Evolutionary conservation across 768 basidiomycete species (phyloP).

Genomic region (Pholiota microspora): DNA sequence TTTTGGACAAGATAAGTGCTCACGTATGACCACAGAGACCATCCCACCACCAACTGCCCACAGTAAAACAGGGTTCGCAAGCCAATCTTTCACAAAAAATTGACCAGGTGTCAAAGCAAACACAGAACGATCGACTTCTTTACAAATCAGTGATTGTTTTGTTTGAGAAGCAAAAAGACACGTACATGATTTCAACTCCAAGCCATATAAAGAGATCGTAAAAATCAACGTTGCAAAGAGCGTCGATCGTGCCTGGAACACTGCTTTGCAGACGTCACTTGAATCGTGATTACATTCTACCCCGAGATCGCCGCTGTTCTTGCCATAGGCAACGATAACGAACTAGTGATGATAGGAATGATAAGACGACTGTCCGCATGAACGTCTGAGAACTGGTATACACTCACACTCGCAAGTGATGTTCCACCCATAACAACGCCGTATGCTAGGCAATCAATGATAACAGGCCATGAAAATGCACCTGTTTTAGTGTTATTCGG

Average conservation of each 20-base stretch:
- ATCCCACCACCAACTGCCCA: constrained; percentile 34
- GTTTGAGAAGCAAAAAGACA: constrained; percentile 1
- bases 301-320: constrained; percentile 29
- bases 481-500: constrained; percentile 38
- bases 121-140: constrained; percentile 31
- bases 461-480: constrained; percentile 36
- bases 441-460: constrained; percentile 35
- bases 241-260: constrained; percentile 35
- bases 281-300: constrained; percentile 29
- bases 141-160: background rate
- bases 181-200: constrained; percentile 37
- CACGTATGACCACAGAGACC: constrained; percentile 35
- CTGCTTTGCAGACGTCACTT: constrained; percentile 24
- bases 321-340: constrained; percentile 35
- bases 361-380: background rate
- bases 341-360: constrained; percentile 30
- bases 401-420: constrained; percentile 30
- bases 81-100: constrained; percentile 33
- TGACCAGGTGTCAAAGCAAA: constrained; percentile 34
- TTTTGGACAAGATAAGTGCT: constrained; percentile 13
- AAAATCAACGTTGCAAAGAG: constrained; percentile 38
- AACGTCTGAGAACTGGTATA: background rate
- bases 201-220: constrained; percentile 33
- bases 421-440: constrained; percentile 36
- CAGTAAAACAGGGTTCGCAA: constrained; percentile 33